Evolutionary conservation across 148 eudicot species (phyloP).

Genomic region (Fagopyrum esculentum): DNA sequence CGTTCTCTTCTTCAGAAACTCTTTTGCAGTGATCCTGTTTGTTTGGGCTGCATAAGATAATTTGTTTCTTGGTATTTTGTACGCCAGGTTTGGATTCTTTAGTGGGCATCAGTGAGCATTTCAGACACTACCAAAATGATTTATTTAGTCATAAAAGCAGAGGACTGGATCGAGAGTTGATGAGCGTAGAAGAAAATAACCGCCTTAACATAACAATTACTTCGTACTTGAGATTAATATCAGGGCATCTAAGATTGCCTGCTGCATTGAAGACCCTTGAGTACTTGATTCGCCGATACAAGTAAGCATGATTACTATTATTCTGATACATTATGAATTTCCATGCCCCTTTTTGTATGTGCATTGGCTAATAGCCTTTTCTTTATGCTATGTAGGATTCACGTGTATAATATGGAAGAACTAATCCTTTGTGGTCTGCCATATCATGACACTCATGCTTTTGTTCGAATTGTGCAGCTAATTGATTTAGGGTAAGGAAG

Average conservation of each 20-base stretch:
- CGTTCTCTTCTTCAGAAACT: background rate
- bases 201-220: slow-evolving; percentile 45
- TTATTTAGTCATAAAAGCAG: slow-evolving; percentile 72
- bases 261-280: slow-evolving; percentile 75
- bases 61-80: background rate
- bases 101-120: slow-evolving; percentile 40
- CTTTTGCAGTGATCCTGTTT: background rate
- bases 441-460: slow-evolving; percentile 77
- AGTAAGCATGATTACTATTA: slow-evolving; percentile 27
- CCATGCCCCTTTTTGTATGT: background rate
- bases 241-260: slow-evolving; percentile 52
- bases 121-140: slow-evolving; percentile 50
- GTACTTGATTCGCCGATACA: slow-evolving; percentile 80
- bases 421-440: slow-evolving; percentile 80
- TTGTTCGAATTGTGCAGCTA: slow-evolving; percentile 79
- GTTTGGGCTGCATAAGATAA: background rate
- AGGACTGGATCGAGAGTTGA: slow-evolving; percentile 74
- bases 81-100: slow-evolving; percentile 73
- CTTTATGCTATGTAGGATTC: slow-evolving; percentile 39
- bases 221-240: slow-evolving; percentile 64
- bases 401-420: slow-evolving; percentile 71
- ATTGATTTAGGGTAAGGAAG: slow-evolving; percentile 50
- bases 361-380: background rate
- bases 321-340: background rate
- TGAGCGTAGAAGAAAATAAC: slow-evolving; percentile 60